Evolutionary conservation across 441 rosid species (phyloP).

Genomic region (Lepidium campestre): DNA sequence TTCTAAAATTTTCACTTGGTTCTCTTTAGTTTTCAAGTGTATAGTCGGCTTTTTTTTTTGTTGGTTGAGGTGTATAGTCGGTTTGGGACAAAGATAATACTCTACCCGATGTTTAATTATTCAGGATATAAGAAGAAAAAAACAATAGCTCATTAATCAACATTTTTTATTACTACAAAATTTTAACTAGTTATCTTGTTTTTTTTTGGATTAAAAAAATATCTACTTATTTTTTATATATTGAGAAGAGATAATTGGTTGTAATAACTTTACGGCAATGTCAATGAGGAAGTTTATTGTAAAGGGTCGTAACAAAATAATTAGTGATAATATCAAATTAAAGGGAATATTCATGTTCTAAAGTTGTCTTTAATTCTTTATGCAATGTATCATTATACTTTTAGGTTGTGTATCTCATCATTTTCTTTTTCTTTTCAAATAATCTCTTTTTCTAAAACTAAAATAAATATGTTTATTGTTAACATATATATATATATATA

Average conservation of each 20-base stretch:
- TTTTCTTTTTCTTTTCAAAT: not conserved
- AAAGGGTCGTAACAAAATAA: not conserved
- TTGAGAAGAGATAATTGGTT: not conserved
- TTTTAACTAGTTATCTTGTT: too few species aligned
- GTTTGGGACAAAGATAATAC: too few species aligned
- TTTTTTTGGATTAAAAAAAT: too few species aligned
- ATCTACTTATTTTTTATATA: too few species aligned
- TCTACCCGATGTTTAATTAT: too few species aligned
- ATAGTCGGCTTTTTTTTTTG: too few species aligned
- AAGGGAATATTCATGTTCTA: constrained; percentile 4
- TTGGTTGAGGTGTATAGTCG: too few species aligned
- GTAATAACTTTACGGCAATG: constrained; percentile 13
- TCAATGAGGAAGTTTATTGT: constrained; percentile 11
- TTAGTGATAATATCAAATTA: not conserved
- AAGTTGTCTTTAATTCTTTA: constrained; percentile 1
- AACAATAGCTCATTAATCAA: too few species aligned
- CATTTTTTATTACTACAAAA: too few species aligned
- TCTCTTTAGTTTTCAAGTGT: too few species aligned
- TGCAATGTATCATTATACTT: constrained; percentile 15
- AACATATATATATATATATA: not conserved
- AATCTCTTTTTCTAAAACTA: not conserved
- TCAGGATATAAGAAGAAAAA: too few species aligned
- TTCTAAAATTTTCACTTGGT: too few species aligned
- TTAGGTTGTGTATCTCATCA: not conserved
- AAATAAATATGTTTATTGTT: not conserved